phyloP scores from a whole-genome alignment of 148 eudicot genomes.

The Oxyria digyna region DNA sequence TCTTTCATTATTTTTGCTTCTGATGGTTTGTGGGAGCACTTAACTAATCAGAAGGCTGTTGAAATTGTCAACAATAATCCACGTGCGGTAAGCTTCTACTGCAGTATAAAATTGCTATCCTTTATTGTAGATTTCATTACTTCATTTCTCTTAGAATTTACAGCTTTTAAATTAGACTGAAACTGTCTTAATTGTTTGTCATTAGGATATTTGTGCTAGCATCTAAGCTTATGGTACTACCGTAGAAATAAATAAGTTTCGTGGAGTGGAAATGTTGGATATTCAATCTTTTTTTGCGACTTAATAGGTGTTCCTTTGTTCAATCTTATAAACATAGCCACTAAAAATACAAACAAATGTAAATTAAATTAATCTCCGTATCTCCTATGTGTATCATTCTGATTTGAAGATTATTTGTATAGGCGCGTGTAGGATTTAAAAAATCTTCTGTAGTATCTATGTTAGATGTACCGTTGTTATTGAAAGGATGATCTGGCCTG shows the following conservation, averaged over 20 bases:
- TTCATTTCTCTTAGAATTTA: background rate
- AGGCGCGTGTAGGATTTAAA: background rate
- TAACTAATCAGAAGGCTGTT: constrained; percentile 69
- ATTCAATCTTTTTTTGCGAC: background rate
- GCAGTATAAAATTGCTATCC: background rate
- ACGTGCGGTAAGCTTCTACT: constrained; percentile 41
- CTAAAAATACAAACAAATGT: background rate
- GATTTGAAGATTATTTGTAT: background rate
- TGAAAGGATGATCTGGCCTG: background rate
- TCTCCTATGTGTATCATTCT: background rate
- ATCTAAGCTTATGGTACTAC: no score
- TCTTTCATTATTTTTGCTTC: constrained; percentile 66
- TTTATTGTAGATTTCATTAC: background rate
- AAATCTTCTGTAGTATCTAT: no score
- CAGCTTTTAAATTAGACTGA: background rate
- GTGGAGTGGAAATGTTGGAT: background rate
- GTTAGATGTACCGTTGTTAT: background rate
- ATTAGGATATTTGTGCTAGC: background rate
- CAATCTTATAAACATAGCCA: background rate
- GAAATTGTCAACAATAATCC: constrained; percentile 66
- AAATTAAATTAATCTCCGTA: background rate
- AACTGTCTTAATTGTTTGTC: background rate
- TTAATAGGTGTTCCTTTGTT: background rate
- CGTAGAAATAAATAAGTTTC: background rate
- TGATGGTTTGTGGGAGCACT: constrained; percentile 79